phyloP scores from a whole-genome alignment of 345 rosid genomes.

The Fremontodendron californicum region DNA sequence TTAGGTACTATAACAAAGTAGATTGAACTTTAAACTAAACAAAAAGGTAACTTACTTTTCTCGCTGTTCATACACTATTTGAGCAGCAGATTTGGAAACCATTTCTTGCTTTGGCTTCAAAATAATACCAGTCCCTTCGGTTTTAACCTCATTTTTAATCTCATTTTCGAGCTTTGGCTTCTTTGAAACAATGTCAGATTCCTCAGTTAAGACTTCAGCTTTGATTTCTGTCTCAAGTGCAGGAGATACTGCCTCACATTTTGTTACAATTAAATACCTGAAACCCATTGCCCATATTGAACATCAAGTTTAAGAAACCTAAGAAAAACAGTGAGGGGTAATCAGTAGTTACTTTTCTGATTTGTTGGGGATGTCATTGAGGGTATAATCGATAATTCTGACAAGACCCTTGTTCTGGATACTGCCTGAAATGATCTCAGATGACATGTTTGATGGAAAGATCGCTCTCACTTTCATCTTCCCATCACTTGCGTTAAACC shows the following conservation, averaged over 20 bases:
- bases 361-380: constrained; percentile 84
- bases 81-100: constrained; percentile 75
- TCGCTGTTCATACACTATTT: constrained; percentile 65
- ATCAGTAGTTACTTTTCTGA: constrained; percentile 51
- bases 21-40: neutral
- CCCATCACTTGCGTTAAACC: constrained; percentile 84
- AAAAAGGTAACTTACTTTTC: constrained; percentile 47
- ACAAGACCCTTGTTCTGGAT: constrained; percentile 74
- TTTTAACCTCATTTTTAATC: constrained; percentile 23
- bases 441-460: constrained; percentile 51
- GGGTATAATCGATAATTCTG: constrained; percentile 61
- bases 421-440: constrained; percentile 61
- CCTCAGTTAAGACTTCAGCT: constrained; percentile 26
- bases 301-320: neutral
- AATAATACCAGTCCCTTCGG: constrained; percentile 32
- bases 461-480: constrained; percentile 59
- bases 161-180: constrained; percentile 51
- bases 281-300: neutral
- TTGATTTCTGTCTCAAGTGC: constrained; percentile 64
- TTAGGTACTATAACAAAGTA: neutral
- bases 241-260: constrained; percentile 67
- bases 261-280: constrained; percentile 70
- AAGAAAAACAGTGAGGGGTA: neutral
- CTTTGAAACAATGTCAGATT: constrained; percentile 24
- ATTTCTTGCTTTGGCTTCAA: constrained; percentile 70